Evolutionary conservation across 495 filamentous ascomycete genomes (phyloP).

Genomic region (Darksidea phi): DNA sequence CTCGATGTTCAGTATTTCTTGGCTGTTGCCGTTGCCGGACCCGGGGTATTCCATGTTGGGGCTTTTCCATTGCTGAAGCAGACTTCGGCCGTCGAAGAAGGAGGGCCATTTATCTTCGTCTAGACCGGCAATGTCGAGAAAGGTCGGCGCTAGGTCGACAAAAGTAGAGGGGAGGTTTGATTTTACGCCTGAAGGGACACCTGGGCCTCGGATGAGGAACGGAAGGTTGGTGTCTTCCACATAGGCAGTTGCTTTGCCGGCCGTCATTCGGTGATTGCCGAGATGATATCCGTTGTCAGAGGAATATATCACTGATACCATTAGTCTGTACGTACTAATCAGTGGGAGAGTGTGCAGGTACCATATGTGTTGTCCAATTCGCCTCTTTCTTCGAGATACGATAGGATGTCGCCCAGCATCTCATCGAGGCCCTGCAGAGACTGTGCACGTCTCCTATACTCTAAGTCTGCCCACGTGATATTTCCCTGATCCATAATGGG

Average conservation of each 20-base stretch:
- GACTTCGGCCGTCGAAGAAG: no score
- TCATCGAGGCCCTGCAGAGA: constrained; percentile 21
- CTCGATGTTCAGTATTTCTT: constrained; percentile 65
- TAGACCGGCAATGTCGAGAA: constrained; percentile 5
- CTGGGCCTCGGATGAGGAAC: constrained; percentile 6
- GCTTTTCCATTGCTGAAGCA: no score
- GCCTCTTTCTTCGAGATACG: constrained; percentile 14
- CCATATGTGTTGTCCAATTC: constrained; percentile 24
- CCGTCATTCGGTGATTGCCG: constrained; percentile 16
- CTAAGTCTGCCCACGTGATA: neutral
- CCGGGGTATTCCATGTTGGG: no score
- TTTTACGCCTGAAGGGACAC: neutral
- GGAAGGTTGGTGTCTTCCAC: constrained; percentile 28
- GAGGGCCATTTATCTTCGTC: constrained; percentile 59
- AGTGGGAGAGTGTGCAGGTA: no score
- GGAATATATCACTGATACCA: constrained; percentile 23
- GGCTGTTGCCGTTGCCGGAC: no score
- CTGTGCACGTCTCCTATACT: neutral
- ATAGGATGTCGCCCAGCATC: constrained; percentile 9
- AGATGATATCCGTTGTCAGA: constrained; percentile 24
- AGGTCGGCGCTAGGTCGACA: constrained; percentile 22
- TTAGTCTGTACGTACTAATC: no score
- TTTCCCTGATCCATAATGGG: neutral
- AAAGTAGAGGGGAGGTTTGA: constrained; percentile 2
- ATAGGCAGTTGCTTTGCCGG: constrained; percentile 10